These are phyloP conservation scores for Pholiota conissans DNA, from an alignment of 768 basidiomycete genomes.

Conservation along the genomic window DNA sequence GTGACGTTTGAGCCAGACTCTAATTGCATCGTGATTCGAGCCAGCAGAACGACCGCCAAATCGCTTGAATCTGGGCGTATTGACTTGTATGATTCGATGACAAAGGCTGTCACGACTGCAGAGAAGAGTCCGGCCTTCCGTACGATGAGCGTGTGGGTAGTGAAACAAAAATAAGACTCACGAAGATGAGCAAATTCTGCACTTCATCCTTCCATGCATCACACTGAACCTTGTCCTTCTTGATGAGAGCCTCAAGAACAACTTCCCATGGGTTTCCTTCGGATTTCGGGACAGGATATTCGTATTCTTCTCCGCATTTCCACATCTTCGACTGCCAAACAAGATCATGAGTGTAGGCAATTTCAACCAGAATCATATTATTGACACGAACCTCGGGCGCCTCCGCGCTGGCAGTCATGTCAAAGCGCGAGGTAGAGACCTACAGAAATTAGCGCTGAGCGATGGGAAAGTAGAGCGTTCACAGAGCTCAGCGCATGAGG, in stretches of 20 bases:
- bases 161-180: background rate
- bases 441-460: too few relatives aligned
- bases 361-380: too few relatives aligned
- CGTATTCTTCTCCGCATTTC: background rate
- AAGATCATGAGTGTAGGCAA: too few relatives aligned
- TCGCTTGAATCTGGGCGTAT: slow-evolving; percentile 16
- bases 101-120: slow-evolving; percentile 21
- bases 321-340: background rate
- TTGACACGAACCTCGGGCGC: too few relatives aligned
- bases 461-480: too few relatives aligned
- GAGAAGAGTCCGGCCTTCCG: slow-evolving; percentile 26
- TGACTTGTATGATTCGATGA: slow-evolving; percentile 17
- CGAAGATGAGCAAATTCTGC: slow-evolving; percentile 22
- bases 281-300: background rate
- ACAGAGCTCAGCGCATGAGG: too few relatives aligned
- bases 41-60: slow-evolving; percentile 7
- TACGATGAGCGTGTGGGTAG: background rate
- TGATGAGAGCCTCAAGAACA: background rate
- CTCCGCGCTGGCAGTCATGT: too few relatives aligned
- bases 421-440: too few relatives aligned
- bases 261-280: slow-evolving; percentile 8
- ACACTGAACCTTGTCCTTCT: slow-evolving; percentile 16
- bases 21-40: slow-evolving; percentile 9
- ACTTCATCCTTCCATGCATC: slow-evolving; percentile 19
- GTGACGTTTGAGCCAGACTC: background rate